These are phyloP conservation scores for Sclerotinia nivalis DNA, from an alignment of 2,329 filamentous ascomycete genomes.

Conservation along the genomic window DNA sequence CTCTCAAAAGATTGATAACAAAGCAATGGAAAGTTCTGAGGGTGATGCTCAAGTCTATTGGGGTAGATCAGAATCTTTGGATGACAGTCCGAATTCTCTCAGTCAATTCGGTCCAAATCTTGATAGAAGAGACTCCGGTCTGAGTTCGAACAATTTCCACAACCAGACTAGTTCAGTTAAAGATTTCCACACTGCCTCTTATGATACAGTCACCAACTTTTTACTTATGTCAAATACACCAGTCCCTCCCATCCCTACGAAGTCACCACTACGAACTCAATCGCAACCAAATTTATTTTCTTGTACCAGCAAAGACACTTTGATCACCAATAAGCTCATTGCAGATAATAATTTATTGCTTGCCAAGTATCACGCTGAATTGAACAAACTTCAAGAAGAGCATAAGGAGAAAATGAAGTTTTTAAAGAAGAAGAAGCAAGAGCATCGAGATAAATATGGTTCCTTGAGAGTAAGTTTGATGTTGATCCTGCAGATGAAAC, in stretches of 20 bases:
- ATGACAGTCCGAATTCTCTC: background rate
- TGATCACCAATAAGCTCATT: background rate
- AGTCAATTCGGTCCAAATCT: background rate
- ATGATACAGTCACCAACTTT: background rate
- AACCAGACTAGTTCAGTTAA: background rate
- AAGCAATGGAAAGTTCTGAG: background rate
- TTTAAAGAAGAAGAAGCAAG: background rate
- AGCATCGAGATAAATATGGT: background rate
- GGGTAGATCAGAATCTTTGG: background rate
- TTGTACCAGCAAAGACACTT: background rate
- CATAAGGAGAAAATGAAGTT: background rate
- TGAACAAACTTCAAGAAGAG: background rate
- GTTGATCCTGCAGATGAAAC: conserved; percentile 2
- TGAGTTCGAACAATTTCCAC: background rate
- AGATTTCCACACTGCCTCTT: background rate
- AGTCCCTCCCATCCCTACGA: background rate
- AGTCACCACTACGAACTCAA: background rate
- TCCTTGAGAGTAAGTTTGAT: conserved; percentile 8
- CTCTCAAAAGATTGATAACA: background rate
- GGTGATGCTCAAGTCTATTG: background rate
- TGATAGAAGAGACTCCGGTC: no score
- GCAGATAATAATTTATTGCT: background rate
- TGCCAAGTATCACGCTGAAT: background rate
- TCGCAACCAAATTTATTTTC: background rate
- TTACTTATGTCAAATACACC: background rate